phyloP scores from a whole-genome alignment of 768 basidiomycete species.

The Terana coerulea region DNA sequence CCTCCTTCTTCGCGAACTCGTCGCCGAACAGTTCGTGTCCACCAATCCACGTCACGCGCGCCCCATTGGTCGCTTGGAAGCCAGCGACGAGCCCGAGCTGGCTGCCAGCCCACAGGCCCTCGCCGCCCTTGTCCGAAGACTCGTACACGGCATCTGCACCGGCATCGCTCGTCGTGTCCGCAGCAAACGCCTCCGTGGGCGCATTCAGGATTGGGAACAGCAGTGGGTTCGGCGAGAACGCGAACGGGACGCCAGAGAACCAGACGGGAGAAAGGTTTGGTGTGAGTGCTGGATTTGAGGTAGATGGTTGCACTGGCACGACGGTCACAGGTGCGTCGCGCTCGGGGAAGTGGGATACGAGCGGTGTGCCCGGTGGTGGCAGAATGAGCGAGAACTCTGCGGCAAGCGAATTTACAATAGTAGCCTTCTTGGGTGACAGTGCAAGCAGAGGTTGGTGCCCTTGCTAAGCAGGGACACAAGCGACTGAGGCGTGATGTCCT shows the following conservation, averaged over 20 bases:
- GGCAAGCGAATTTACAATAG: constrained; percentile 71
- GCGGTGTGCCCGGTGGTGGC: constrained; percentile 77
- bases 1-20: constrained; percentile 59
- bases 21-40: constrained; percentile 80
- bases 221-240: constrained; percentile 69
- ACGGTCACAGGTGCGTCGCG: constrained; percentile 60
- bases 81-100: constrained; percentile 77
- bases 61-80: constrained; percentile 80
- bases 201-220: constrained; percentile 81
- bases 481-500: constrained; percentile 79
- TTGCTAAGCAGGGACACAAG: constrained; percentile 67
- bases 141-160: constrained; percentile 64
- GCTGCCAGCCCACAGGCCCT: constrained; percentile 81
- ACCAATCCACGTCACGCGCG: constrained; percentile 78
- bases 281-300: constrained; percentile 42
- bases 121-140: constrained; percentile 69
- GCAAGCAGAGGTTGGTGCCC: constrained; percentile 83
- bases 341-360: constrained; percentile 83
- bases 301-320: constrained; percentile 57
- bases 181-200: constrained; percentile 69
- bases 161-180: constrained; percentile 56
- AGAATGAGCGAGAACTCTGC: constrained; percentile 90
- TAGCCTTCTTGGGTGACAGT: constrained; percentile 73
- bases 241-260: constrained; percentile 70
- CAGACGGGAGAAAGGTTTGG: constrained; percentile 56